Percentiles rank a stretch among this genome's conserved stretches.
phyloP scores from a whole-genome alignment of 2,329 filamentous ascomycete species.

The Diplocarpon mali region DNA sequence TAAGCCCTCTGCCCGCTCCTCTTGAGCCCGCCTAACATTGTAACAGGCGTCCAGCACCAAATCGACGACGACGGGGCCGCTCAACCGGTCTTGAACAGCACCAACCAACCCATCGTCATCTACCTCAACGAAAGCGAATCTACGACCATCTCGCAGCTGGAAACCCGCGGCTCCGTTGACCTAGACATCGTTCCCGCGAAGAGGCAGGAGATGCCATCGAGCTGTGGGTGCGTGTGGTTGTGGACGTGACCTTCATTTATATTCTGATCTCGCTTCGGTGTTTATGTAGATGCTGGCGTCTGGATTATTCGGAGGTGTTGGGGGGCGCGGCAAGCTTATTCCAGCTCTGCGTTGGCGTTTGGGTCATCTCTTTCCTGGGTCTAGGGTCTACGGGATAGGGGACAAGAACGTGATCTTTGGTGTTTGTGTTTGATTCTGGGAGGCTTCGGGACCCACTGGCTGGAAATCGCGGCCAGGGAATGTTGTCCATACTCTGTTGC shows the following conservation, averaged over 20 bases:
- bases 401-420: too few relatives aligned
- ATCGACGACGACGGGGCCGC: conserved; percentile 39
- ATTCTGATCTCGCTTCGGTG: too few relatives aligned
- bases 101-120: conserved; percentile 17
- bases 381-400: too few relatives aligned
- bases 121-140: conserved; percentile 24
- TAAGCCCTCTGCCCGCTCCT: background rate
- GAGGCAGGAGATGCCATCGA: background rate
- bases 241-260: conserved; percentile 5
- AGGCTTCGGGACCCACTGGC: too few relatives aligned
- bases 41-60: conserved; percentile 42
- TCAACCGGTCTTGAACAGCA: conserved; percentile 15
- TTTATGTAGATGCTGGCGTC: too few relatives aligned
- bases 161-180: conserved; percentile 4
- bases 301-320: too few relatives aligned
- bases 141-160: conserved; percentile 9
- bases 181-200: conserved; percentile 2
- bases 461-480: too few relatives aligned
- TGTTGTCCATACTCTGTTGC: too few relatives aligned
- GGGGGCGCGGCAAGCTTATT: too few relatives aligned
- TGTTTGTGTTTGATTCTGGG: too few relatives aligned
- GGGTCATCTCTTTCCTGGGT: too few relatives aligned
- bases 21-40: background rate
- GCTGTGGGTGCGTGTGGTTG: conserved; percentile 14
- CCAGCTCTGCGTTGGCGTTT: too few relatives aligned